Evolutionary conservation across 768 basidiomycete genomes (phyloP).

Genomic region (Agrocybe pediades): DNA sequence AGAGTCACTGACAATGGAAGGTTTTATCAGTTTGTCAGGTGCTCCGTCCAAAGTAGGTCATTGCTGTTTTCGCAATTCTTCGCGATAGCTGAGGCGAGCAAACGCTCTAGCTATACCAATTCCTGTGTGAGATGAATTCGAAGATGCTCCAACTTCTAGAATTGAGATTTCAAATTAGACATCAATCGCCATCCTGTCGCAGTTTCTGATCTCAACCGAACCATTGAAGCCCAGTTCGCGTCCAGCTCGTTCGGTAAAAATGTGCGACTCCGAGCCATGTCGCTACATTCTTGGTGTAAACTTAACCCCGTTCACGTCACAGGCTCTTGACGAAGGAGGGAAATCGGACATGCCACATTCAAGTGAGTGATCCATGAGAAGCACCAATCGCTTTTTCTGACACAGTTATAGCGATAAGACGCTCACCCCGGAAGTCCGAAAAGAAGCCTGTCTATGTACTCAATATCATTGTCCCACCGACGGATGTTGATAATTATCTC

Average conservation of each 20-base stretch:
- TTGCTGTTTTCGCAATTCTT: not conserved
- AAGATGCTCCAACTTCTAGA: conserved; percentile 8
- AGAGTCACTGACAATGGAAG: conserved; percentile 61
- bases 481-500: conserved; percentile 73
- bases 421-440: conserved; percentile 79
- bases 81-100: conserved; percentile 13
- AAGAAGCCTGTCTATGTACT: conserved; percentile 84
- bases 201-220: conserved; percentile 64
- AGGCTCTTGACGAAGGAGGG: conserved; percentile 74
- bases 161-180: conserved; percentile 43
- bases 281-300: not conserved
- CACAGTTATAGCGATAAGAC: conserved; percentile 48
- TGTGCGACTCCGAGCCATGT: conserved; percentile 43
- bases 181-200: conserved; percentile 77
- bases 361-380: conserved; percentile 31
- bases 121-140: conserved; percentile 62
- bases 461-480: conserved; percentile 66
- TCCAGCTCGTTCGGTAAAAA: conserved; percentile 75
- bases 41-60: conserved; percentile 65
- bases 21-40: conserved; percentile 85
- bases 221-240: conserved; percentile 67
- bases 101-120: conserved; percentile 72
- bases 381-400: conserved; percentile 7
- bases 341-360: conserved; percentile 46
- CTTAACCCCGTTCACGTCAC: conserved; percentile 5